phyloP scores from a whole-genome alignment of 1,284 basidiomycete species.

The Puccinia novopanici region DNA sequence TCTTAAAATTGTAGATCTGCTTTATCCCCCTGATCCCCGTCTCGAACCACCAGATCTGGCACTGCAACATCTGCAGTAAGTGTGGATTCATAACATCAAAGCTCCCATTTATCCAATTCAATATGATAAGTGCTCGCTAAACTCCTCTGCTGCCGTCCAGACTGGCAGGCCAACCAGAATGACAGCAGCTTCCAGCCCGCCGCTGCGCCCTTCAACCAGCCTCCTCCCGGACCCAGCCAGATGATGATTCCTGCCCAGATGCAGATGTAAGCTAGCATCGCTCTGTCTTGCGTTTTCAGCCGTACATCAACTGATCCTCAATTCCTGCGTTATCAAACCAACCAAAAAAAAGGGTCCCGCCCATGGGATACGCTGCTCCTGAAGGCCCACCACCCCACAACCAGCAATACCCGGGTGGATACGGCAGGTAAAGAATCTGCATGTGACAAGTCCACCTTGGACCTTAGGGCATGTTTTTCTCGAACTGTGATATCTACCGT shows the following conservation, averaged over 20 bases:
- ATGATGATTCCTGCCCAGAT: not conserved
- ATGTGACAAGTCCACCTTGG: not conserved
- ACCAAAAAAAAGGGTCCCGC: conserved; percentile 12
- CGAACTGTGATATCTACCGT: too few species aligned
- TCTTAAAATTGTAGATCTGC: conserved; percentile 26
- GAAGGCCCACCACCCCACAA: not conserved
- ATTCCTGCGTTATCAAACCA: not conserved
- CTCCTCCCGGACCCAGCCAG: not conserved
- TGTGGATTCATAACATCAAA: too few species aligned
- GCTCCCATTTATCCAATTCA: too few species aligned
- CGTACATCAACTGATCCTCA: not conserved
- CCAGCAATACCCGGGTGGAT: not conserved
- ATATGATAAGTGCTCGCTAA: too few species aligned
- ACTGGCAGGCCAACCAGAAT: conserved; percentile 31
- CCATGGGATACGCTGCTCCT: not conserved
- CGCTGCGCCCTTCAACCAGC: not conserved
- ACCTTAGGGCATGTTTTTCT: not conserved
- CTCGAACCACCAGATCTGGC: conserved; percentile 34
- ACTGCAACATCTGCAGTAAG: conserved; percentile 45
- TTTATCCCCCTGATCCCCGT: conserved; percentile 25
- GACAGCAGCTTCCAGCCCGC: conserved; percentile 20
- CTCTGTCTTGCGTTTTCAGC: not conserved
- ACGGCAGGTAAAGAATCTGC: not conserved
- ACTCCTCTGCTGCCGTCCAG: conserved; percentile 7
- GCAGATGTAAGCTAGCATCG: not conserved